Evolutionary conservation across 164 flowering plant species (phyloP).

Genomic region (Piper longum): DNA sequence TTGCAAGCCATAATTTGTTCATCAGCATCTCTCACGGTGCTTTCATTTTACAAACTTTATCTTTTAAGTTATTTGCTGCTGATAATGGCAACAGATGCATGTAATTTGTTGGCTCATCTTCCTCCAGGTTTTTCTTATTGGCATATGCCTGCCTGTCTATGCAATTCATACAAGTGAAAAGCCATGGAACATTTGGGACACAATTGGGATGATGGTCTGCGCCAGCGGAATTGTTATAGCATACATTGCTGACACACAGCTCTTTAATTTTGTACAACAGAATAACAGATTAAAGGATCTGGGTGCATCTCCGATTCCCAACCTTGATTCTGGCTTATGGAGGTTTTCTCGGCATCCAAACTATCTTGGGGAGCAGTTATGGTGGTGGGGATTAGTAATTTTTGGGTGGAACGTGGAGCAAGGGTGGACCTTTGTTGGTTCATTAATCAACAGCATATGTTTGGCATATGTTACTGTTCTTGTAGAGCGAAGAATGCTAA

Average conservation of each 20-base stretch:
- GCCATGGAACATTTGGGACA: conserved; percentile 62
- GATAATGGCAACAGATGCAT: not conserved
- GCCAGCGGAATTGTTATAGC: conserved; percentile 48
- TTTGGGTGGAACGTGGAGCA: conserved; percentile 69
- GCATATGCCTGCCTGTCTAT: conserved; percentile 65
- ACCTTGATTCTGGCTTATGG: conserved; percentile 75
- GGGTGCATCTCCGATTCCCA: conserved; percentile 34
- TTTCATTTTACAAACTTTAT: too few relatives aligned
- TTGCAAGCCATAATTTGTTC: too few relatives aligned
- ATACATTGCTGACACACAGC: conserved; percentile 77
- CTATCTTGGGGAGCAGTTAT: conserved; percentile 92
- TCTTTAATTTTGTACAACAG: conserved; percentile 44
- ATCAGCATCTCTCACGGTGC: too few relatives aligned
- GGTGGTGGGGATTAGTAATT: conserved; percentile 97
- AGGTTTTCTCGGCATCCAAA: conserved; percentile 80
- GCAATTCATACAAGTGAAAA: conserved; percentile 45
- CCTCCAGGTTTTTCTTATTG: conserved; percentile 61
- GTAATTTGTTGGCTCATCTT: not conserved
- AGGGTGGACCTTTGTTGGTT: conserved; percentile 69
- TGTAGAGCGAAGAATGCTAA: conserved; percentile 72
- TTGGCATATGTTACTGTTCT: conserved; percentile 73
- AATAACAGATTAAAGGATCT: conserved; percentile 30
- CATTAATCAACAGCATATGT: conserved; percentile 54
- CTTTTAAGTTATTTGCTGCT: not conserved
- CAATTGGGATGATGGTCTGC: conserved; percentile 36